phyloP scores from a whole-genome alignment of 257 asterid genomes.

The Nicotiana obtusifolia region DNA sequence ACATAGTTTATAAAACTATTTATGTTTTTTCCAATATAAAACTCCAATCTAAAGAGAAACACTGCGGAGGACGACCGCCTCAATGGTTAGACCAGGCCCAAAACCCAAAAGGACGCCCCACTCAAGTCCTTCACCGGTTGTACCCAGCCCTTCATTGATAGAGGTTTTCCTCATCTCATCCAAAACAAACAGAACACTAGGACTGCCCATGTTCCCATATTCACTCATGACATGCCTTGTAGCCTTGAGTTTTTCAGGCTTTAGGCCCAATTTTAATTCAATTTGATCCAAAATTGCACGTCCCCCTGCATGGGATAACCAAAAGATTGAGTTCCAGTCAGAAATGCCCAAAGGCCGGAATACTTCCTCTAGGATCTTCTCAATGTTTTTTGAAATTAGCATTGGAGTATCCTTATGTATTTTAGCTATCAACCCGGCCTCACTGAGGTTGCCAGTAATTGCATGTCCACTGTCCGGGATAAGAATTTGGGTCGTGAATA shows the following conservation, averaged over 20 bases:
- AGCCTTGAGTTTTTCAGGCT: neutral
- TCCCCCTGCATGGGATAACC: slow-evolving; percentile 18
- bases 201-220: slow-evolving; percentile 9
- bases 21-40: too few relatives aligned
- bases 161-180: slow-evolving; percentile 15
- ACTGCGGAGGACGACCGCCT: slow-evolving; percentile 12
- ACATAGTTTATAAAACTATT: too few relatives aligned
- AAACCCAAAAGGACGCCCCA: slow-evolving; percentile 16
- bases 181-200: slow-evolving; percentile 4
- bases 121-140: slow-evolving; percentile 14
- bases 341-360: slow-evolving; percentile 9
- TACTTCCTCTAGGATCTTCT: neutral
- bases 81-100: slow-evolving; percentile 14
- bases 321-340: slow-evolving; percentile 16
- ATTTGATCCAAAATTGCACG: slow-evolving; percentile 12
- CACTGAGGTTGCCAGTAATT: neutral
- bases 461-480: slow-evolving; percentile 2
- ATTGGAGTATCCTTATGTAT: slow-evolving; percentile 3
- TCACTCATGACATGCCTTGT: slow-evolving; percentile 7
- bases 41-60: neutral
- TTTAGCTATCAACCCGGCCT: slow-evolving; percentile 3
- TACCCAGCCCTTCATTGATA: neutral
- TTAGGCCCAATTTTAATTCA: slow-evolving; percentile 8
- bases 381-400: slow-evolving; percentile 14
- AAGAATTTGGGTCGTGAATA: slow-evolving; percentile 7